Evolutionary conservation across 257 asterid species (phyloP).

Genomic region (Thymus mandschuricus): DNA sequence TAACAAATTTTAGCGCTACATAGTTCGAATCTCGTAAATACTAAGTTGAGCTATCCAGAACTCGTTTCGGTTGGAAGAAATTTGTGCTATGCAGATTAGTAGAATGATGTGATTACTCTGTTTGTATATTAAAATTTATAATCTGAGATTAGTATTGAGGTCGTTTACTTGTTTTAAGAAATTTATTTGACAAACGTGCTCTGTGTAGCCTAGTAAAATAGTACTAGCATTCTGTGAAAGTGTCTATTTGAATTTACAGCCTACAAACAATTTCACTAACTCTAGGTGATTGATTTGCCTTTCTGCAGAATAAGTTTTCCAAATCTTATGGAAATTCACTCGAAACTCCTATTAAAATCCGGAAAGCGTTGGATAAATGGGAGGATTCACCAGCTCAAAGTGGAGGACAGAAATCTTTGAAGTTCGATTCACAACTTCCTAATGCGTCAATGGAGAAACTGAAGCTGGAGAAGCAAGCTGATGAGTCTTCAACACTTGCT

Average conservation of each 20-base stretch:
- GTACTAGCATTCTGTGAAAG: neutral
- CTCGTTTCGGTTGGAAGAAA: no score
- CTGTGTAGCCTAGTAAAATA: slow-evolving; percentile 1
- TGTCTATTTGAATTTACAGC: slow-evolving; percentile 9
- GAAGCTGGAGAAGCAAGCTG: slow-evolving; percentile 36
- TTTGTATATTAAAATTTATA: neutral
- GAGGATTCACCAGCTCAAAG: slow-evolving; percentile 38
- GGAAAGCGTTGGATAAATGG: slow-evolving; percentile 46
- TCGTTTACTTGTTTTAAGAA: neutral
- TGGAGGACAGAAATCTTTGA: slow-evolving; percentile 38
- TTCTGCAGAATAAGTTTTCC: slow-evolving; percentile 65
- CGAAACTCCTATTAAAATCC: slow-evolving; percentile 69
- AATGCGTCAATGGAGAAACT: slow-evolving; percentile 34
- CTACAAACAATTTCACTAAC: neutral
- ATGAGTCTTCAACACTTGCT: slow-evolving; percentile 37
- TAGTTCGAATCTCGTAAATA: neutral
- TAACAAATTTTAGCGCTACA: slow-evolving; percentile 8
- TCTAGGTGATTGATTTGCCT: slow-evolving; percentile 13
- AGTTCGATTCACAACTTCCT: slow-evolving; percentile 55
- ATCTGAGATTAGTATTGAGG: neutral
- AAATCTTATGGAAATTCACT: slow-evolving; percentile 72
- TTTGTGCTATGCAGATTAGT: slow-evolving; percentile 1
- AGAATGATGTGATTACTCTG: slow-evolving; percentile 1
- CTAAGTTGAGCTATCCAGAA: neutral
- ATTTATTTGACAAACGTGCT: neutral